A percentile compares a stretch with the other conserved stretches of the same genome.
phyloP scores from a whole-genome alignment of 2,329 filamentous ascomycete genomes.

The Diaporthe citriasiana region DNA sequence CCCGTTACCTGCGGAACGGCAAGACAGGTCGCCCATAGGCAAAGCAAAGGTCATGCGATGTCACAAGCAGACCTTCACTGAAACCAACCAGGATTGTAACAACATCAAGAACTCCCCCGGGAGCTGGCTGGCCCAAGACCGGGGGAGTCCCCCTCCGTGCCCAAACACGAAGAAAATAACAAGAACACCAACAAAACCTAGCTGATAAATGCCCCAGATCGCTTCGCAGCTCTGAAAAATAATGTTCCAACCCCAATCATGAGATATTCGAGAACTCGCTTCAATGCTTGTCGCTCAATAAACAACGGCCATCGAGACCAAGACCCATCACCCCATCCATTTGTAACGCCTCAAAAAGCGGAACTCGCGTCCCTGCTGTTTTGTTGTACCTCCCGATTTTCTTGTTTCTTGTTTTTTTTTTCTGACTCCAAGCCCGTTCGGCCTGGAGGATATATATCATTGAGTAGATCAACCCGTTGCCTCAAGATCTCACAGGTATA shows the following conservation, averaged over 20 bases:
- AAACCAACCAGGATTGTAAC: constrained; percentile 10
- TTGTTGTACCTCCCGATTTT: constrained; percentile 8
- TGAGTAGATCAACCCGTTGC: not conserved
- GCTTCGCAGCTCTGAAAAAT: constrained; percentile 11
- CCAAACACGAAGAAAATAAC: not conserved
- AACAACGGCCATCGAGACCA: constrained; percentile 1
- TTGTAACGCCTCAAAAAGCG: constrained; percentile 26
- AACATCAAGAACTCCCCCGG: not conserved
- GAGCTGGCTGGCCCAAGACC: not conserved
- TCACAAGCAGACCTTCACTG: constrained; percentile 17
- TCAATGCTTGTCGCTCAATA: constrained; percentile 29
- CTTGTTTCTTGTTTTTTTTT: not conserved
- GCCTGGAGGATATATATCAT: not conserved
- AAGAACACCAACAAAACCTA: constrained; percentile 30
- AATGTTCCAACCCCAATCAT: not conserved
- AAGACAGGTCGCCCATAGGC: not conserved
- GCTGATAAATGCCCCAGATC: constrained; percentile 2
- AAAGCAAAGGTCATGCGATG: constrained; percentile 21
- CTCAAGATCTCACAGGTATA: constrained; percentile 73
- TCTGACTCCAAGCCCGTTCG: not conserved
- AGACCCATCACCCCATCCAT: constrained; percentile 21
- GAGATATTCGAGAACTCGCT: constrained; percentile 13
- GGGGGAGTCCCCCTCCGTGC: not conserved
- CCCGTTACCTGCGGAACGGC: not conserved
- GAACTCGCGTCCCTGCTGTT: constrained; percentile 38